These are phyloP conservation scores for Pseudogymnoascus verrucosus DNA, from an alignment of 2,329 filamentous ascomycete species.

Conservation along the genomic window DNA sequence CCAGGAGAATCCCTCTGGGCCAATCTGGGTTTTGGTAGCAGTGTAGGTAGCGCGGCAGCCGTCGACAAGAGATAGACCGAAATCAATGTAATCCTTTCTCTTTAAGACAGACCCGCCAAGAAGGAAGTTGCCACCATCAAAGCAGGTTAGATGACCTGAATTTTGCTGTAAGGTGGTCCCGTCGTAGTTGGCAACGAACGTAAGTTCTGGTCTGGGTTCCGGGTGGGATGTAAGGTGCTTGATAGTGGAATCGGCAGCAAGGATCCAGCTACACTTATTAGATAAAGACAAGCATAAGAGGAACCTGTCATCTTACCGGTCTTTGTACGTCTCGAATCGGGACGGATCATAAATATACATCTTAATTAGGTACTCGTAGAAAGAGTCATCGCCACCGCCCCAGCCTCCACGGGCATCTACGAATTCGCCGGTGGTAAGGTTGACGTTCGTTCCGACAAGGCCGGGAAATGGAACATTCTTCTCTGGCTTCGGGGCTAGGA, in stretches of 20 bases:
- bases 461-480: constrained; percentile 67
- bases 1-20: constrained; percentile 67
- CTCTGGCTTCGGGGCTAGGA: constrained; percentile 58
- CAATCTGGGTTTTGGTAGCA: constrained; percentile 61
- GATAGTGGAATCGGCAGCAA: constrained; percentile 69
- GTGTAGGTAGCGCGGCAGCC: constrained; percentile 69
- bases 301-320: constrained; percentile 31
- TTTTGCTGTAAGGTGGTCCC: constrained; percentile 36
- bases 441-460: constrained; percentile 60
- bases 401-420: constrained; percentile 62
- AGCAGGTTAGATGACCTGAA: constrained; percentile 60
- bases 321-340: constrained; percentile 57
- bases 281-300: background rate
- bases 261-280: constrained; percentile 56
- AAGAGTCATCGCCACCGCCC: constrained; percentile 70
- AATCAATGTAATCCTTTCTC: constrained; percentile 59
- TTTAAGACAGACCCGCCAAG: constrained; percentile 66
- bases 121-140: constrained; percentile 78
- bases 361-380: constrained; percentile 87
- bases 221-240: constrained; percentile 63
- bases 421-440: constrained; percentile 59
- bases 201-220: constrained; percentile 56
- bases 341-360: constrained; percentile 73
- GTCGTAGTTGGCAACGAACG: constrained; percentile 56
- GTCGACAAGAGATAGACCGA: constrained; percentile 63